A percentile compares a stretch with the other conserved stretches of the same genome.
Conservation (phyloP, 2,329 filamentous ascomycete species). For the Didymosphaeria variabile region DNA sequence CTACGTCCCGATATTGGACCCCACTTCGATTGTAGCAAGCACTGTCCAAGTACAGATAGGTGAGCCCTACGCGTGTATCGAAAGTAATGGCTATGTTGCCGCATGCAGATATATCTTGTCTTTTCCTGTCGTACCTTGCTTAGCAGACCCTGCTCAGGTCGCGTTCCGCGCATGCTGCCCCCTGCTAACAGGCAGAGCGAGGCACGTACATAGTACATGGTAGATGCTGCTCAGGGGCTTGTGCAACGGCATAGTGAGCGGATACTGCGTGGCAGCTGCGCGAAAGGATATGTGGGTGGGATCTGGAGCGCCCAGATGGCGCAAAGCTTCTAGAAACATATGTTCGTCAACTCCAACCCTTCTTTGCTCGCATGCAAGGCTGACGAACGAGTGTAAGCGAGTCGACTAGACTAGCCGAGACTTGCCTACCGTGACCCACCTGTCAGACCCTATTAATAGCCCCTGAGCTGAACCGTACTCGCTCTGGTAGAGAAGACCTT, state of each 20-base stretch:
- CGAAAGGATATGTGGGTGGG: no score
- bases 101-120: neutral
- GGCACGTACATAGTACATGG: neutral
- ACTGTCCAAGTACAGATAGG: neutral
- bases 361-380: conserved; percentile 18
- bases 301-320: conserved; percentile 1
- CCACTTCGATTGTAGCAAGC: conserved; percentile 4
- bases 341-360: conserved; percentile 6
- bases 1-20: conserved; percentile 2
- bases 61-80: neutral
- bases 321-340: conserved; percentile 26
- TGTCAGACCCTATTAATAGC: conserved; percentile 10
- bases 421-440: neutral
- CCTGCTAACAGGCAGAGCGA: neutral
- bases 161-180: neutral
- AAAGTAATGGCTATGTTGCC: neutral
- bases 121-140: neutral
- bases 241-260: no score
- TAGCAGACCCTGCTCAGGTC: neutral
- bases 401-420: conserved; percentile 15
- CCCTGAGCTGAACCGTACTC: neutral
- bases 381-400: conserved; percentile 16
- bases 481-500: neutral
- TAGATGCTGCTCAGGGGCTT: neutral
- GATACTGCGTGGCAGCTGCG: no score